Percentiles rank a stretch among this genome's conserved stretches.
These are phyloP conservation scores for Wallacemonas rigidus DNA, from an alignment of 208 protist genomes.

Conservation along the genomic window DNA sequence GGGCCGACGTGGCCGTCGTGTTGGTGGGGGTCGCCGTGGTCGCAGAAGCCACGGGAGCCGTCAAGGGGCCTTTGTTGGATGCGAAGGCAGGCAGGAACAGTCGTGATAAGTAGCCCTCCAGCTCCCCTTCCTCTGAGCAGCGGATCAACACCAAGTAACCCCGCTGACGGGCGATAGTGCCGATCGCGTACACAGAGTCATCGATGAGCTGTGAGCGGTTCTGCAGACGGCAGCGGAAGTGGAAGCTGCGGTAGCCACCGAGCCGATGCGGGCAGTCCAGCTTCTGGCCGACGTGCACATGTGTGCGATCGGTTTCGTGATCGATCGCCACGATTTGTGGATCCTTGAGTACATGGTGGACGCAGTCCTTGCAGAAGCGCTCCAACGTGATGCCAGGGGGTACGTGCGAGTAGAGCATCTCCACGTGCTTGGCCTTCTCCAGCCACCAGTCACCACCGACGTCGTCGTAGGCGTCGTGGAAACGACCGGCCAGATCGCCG, in stretches of 20 bases:
- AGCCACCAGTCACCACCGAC: constrained; percentile 51
- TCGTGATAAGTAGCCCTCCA: constrained; percentile 69
- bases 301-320: constrained; percentile 52
- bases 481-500: not conserved
- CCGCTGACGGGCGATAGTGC: constrained; percentile 64
- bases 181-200: constrained; percentile 69
- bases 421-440: constrained; percentile 75
- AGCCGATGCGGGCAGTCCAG: constrained; percentile 56
- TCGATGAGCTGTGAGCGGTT: constrained; percentile 63
- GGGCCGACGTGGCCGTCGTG: not conserved
- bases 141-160: constrained; percentile 78
- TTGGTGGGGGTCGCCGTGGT: not conserved
- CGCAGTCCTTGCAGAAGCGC: constrained; percentile 67
- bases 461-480: constrained; percentile 3
- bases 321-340: constrained; percentile 76
- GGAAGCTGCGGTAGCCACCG: constrained; percentile 68
- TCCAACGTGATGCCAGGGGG: constrained; percentile 58
- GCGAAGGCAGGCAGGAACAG: constrained; percentile 74
- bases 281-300: constrained; percentile 66
- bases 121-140: constrained; percentile 68
- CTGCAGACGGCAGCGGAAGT: constrained; percentile 59
- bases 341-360: constrained; percentile 75
- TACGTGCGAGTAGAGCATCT: constrained; percentile 77
- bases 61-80: not conserved
- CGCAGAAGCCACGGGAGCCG: not conserved